Evolutionary conservation across 441 rosid genomes (phyloP), one percentile per base, ranked within the genome.

Genomic region (Kokia cookei): DNA sequence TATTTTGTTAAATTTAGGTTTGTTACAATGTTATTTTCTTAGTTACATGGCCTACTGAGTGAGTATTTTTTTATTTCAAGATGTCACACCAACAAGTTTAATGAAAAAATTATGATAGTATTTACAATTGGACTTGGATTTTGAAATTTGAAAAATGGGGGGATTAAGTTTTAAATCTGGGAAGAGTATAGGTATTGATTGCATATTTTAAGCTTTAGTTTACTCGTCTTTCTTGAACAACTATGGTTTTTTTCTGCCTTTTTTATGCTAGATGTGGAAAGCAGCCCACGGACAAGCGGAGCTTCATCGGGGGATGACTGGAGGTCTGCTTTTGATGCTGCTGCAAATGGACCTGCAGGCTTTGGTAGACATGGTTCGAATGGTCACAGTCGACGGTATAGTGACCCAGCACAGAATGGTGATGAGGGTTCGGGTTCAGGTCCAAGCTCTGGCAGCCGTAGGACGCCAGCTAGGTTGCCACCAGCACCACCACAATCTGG

Each of bases 281-380:
- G 89, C 80, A 93, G 97, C 84, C 95, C 98, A 32, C 90, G 85
- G 82, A 69, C 86, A 64, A 84, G 72, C 24, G 92, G 88, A 58
- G 65, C 86, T 0, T 62, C 89, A 50, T 61, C 90, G 50, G 98
- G 95, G 0, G 98, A 96, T 65, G 99, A 94, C 72, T 97, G 99
- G 99, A 94, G 97, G 82, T 85, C 90, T 80, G 99, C 98, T 61
- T 97, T 97, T 71, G 93, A 93, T 69, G 85, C 94, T 15, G 97
- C 98, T 53, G 95, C 89, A 15, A 89, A 89, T 71, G 98, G 97
- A 40, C 82, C 78, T 5, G 61, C 65, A 4, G 91, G 83, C 79
- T 75, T 91, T 27, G 85, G 86, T 50, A 85, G 89, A 76, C 84
- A 88, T 19, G 86, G 93, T 26, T 45, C 84, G 22, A 79, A 77